Evolutionary conservation across 2,329 filamentous ascomycete genomes (phyloP).

Genomic region (Ceratocystis albifundus): DNA sequence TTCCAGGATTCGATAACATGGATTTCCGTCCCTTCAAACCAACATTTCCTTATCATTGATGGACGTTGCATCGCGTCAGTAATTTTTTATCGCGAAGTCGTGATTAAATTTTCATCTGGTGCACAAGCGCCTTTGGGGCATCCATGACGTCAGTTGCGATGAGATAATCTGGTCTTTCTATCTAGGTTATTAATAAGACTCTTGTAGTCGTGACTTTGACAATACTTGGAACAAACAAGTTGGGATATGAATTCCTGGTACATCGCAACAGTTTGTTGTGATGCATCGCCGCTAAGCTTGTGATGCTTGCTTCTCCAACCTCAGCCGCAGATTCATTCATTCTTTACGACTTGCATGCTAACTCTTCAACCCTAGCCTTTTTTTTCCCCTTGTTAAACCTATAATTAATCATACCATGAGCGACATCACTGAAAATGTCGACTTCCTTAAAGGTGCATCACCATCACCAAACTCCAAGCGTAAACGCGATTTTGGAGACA

Average conservation of each 20-base stretch:
- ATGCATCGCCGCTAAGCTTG: neutral
- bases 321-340: neutral
- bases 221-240: neutral
- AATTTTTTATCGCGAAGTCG: constrained; percentile 5
- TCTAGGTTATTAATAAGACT: neutral
- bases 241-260: neutral
- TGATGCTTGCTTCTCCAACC: neutral
- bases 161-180: neutral
- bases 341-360: neutral
- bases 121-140: neutral
- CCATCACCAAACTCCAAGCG: constrained; percentile 42
- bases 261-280: neutral
- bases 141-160: neutral
- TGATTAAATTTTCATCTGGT: neutral
- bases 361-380: neutral
- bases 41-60: neutral
- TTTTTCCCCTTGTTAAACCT: neutral
- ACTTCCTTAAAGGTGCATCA: constrained; percentile 19
- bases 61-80: constrained; percentile 8
- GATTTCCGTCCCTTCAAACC: neutral
- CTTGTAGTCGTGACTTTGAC: neutral
- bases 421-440: constrained; percentile 18
- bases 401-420: constrained; percentile 15
- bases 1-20: neutral
- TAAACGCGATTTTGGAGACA: constrained; percentile 41